Percentiles rank a stretch among this genome's conserved stretches.
These are phyloP conservation scores for Candida golubevii DNA, from an alignment of 805 yeast genomes.

Conservation along the genomic window DNA sequence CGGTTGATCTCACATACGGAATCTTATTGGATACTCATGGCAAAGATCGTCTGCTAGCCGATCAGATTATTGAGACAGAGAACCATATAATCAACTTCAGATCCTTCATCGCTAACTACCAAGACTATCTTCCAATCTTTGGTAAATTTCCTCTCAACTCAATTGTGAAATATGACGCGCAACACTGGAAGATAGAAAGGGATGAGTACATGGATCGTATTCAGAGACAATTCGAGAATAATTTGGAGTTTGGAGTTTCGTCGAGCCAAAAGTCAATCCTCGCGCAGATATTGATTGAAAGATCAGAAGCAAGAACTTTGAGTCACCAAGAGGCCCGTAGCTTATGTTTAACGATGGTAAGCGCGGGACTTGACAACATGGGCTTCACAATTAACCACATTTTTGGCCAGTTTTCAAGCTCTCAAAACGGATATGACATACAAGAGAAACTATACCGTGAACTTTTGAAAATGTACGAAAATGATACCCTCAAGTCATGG, in stretches of 20 bases:
- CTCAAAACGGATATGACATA: slow-evolving; percentile 29
- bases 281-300: slow-evolving; percentile 19
- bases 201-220: slow-evolving; percentile 46
- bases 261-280: slow-evolving; percentile 29
- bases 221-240: slow-evolving; percentile 10
- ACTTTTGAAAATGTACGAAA: slow-evolving; percentile 4
- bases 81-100: slow-evolving; percentile 52
- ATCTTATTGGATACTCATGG: slow-evolving; percentile 40
- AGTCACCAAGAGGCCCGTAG: slow-evolving; percentile 45
- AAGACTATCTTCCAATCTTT: slow-evolving; percentile 50
- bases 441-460: slow-evolving; percentile 41
- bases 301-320: background rate
- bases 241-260: slow-evolving; percentile 15
- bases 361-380: slow-evolving; percentile 75
- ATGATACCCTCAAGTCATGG: slow-evolving; percentile 22
- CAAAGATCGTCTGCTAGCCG: slow-evolving; percentile 35
- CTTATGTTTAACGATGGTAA: slow-evolving; percentile 68
- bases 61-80: slow-evolving; percentile 53
- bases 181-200: slow-evolving; percentile 35
- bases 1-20: slow-evolving; percentile 52
- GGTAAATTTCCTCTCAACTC: slow-evolving; percentile 25
- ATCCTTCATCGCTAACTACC: slow-evolving; percentile 52
- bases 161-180: slow-evolving; percentile 13
- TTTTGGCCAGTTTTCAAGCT: slow-evolving; percentile 54
- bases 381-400: slow-evolving; percentile 60